Evolutionary conservation across 805 yeast species (phyloP).

Genomic region (Yarrowia deformans): DNA sequence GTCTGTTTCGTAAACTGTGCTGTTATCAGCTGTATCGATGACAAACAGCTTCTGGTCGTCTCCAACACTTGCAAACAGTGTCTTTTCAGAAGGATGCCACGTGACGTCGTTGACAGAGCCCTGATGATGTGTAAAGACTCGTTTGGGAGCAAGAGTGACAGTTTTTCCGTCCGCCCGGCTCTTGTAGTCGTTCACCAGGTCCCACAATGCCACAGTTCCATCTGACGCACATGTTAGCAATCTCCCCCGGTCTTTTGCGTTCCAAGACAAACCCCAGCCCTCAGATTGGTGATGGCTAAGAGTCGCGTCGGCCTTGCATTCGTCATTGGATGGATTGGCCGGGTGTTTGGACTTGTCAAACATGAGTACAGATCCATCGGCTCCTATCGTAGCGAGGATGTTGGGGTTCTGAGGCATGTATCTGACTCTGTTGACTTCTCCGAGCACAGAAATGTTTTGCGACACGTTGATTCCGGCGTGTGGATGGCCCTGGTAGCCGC

Average conservation of each 20-base stretch:
- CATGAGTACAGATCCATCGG: slow-evolving; percentile 67
- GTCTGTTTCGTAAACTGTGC: slow-evolving; percentile 31
- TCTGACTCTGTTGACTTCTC: slow-evolving; percentile 75
- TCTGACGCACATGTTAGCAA: slow-evolving; percentile 65
- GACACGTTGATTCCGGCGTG: slow-evolving; percentile 52
- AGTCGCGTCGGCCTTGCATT: slow-evolving; percentile 60
- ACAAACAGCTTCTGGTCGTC: slow-evolving; percentile 64
- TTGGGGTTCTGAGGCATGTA: slow-evolving; percentile 89
- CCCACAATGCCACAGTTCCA: slow-evolving; percentile 73
- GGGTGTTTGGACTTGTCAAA: slow-evolving; percentile 88
- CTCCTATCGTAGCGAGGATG: slow-evolving; percentile 72
- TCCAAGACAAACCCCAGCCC: slow-evolving; percentile 77
- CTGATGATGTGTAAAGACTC: slow-evolving; percentile 50
- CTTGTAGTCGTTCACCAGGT: slow-evolving; percentile 57
- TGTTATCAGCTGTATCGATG: slow-evolving; percentile 59
- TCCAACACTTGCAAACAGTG: slow-evolving; percentile 69
- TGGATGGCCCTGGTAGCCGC: slow-evolving; percentile 32
- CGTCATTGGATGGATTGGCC: slow-evolving; percentile 51
- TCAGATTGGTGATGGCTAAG: slow-evolving; percentile 57
- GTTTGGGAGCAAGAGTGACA: slow-evolving; percentile 46
- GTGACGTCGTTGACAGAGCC: slow-evolving; percentile 73
- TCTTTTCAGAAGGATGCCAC: slow-evolving; percentile 70
- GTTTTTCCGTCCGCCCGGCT: slow-evolving; percentile 40
- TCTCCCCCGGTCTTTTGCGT: slow-evolving; percentile 63
- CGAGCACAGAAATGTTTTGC: slow-evolving; percentile 71